Conservation (phyloP, 2,329 filamentous ascomycete genomes). For the Arthrinium phaeospermum region DNA sequence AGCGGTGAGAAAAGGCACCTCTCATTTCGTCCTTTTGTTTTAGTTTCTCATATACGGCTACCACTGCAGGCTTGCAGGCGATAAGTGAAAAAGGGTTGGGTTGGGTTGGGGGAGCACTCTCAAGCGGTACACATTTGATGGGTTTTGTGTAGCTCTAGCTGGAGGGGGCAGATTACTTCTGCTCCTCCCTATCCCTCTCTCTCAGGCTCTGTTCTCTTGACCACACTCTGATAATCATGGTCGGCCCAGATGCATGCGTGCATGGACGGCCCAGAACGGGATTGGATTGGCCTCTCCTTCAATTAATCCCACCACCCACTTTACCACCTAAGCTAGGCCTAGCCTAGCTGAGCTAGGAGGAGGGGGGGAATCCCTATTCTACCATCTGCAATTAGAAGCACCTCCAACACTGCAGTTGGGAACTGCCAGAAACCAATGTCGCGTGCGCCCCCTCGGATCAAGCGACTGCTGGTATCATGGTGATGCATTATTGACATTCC, state of each 20-base stretch:
- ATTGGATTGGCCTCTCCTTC: slow-evolving; percentile 15
- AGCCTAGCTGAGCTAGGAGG: not conserved
- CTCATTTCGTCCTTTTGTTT: slow-evolving; percentile 13
- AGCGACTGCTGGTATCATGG: not conserved
- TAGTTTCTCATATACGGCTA: slow-evolving; percentile 12
- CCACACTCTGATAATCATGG: slow-evolving; percentile 5
- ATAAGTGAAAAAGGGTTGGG: slow-evolving; percentile 1
- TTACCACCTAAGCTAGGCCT: slow-evolving; percentile 2
- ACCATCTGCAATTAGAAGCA: not conserved
- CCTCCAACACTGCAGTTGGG: not conserved
- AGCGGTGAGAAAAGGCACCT: slow-evolving; percentile 15
- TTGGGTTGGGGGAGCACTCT: not conserved
- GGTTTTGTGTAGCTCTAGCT: slow-evolving; percentile 16
- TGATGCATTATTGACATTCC: not conserved
- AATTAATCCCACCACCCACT: slow-evolving; percentile 16
- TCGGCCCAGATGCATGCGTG: slow-evolving; percentile 8
- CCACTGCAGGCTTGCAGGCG: slow-evolving; percentile 2
- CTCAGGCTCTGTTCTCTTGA: not conserved
- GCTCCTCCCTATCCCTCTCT: slow-evolving; percentile 9
- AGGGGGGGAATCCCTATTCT: not conserved
- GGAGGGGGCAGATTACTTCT: slow-evolving; percentile 16
- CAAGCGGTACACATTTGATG: slow-evolving; percentile 4
- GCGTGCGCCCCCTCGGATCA: not conserved
- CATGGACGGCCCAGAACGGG: slow-evolving; percentile 15
- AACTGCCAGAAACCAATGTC: not conserved